phyloP scores from a whole-genome alignment of 352 stramenopile genomes.

The Globisporangium middletonii region DNA sequence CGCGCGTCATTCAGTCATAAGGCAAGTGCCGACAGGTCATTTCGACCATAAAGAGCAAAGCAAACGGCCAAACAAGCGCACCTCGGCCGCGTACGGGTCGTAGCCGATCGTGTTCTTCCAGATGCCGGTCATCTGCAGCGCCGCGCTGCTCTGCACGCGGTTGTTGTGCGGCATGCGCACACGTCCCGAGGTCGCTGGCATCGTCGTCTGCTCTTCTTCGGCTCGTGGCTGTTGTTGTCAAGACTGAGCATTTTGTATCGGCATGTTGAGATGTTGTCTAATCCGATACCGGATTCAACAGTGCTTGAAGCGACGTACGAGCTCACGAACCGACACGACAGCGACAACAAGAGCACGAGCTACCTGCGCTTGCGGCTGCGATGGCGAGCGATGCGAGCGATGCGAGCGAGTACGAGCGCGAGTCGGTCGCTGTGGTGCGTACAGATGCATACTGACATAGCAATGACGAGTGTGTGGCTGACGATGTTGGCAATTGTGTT shows the following conservation, averaged over 20 bases:
- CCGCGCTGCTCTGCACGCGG: slow-evolving; percentile 90
- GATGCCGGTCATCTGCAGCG: slow-evolving; percentile 95
- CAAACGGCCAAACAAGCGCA: background rate
- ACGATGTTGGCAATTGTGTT: background rate
- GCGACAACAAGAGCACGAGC: too few relatives aligned
- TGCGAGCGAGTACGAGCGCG: slow-evolving; percentile 19
- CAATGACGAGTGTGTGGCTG: too few relatives aligned
- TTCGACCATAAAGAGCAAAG: too few relatives aligned
- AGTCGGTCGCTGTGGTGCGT: slow-evolving; percentile 6
- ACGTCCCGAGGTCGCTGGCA: slow-evolving; percentile 84
- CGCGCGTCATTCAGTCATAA: too few relatives aligned
- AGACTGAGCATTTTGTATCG: too few relatives aligned
- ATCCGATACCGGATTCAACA: background rate
- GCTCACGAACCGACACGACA: background rate
- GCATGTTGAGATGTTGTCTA: background rate
- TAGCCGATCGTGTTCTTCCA: slow-evolving; percentile 97
- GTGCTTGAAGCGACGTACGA: background rate
- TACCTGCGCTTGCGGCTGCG: too few relatives aligned
- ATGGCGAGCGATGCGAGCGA: slow-evolving; percentile 12
- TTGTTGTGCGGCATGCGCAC: slow-evolving; percentile 97
- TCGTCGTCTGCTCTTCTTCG: slow-evolving; percentile 16
- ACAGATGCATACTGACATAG: background rate
- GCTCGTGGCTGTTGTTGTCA: slow-evolving; percentile 18
- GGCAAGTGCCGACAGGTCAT: too few relatives aligned
- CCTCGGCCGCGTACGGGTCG: slow-evolving; percentile 88